Conservation (phyloP, 441 rosid species). For the Erysimum cheiri region DNA sequence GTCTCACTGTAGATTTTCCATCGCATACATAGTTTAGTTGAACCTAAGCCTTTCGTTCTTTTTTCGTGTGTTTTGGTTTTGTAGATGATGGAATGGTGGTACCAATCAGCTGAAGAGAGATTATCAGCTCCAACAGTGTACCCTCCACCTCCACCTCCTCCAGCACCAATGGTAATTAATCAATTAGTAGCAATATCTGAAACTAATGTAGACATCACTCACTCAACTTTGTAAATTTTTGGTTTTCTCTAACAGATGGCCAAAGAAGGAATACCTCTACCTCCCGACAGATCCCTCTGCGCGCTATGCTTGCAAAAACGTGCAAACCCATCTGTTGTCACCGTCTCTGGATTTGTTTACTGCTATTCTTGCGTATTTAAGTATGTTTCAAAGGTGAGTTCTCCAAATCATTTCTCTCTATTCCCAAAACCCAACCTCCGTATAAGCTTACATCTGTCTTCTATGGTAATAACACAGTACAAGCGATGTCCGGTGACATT, state of each 20-base stretch:
- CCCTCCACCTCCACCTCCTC: constrained; percentile 99
- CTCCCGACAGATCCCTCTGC: constrained; percentile 77
- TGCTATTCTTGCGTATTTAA: constrained; percentile 95
- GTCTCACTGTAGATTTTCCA: background rate
- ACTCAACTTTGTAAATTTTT: constrained; percentile 12
- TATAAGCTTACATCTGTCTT: constrained; percentile 13
- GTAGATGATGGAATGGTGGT: constrained; percentile 99
- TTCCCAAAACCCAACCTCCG: background rate
- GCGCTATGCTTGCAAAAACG: constrained; percentile 96
- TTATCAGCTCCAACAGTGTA: constrained; percentile 98
- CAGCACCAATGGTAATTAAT: constrained; percentile 82
- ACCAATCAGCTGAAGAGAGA: constrained; percentile 99
- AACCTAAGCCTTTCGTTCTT: background rate
- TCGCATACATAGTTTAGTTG: background rate
- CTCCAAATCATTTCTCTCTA: constrained; percentile 12
- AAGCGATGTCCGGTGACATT: constrained; percentile 91
- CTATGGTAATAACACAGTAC: constrained; percentile 57
- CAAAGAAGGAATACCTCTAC: constrained; percentile 84
- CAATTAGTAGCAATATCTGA: constrained; percentile 9
- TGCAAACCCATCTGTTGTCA: constrained; percentile 95
- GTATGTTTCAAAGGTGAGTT: constrained; percentile 84
- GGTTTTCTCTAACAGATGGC: constrained; percentile 61
- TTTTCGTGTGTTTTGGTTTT: constrained; percentile 8
- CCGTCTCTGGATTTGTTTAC: constrained; percentile 94
- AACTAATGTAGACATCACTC: constrained; percentile 11